Evolutionary conservation across 176 grass and related monocot genomes (phyloP), one percentile per base, ranked within the genome.

Genomic region (Cocos nucifera): DNA sequence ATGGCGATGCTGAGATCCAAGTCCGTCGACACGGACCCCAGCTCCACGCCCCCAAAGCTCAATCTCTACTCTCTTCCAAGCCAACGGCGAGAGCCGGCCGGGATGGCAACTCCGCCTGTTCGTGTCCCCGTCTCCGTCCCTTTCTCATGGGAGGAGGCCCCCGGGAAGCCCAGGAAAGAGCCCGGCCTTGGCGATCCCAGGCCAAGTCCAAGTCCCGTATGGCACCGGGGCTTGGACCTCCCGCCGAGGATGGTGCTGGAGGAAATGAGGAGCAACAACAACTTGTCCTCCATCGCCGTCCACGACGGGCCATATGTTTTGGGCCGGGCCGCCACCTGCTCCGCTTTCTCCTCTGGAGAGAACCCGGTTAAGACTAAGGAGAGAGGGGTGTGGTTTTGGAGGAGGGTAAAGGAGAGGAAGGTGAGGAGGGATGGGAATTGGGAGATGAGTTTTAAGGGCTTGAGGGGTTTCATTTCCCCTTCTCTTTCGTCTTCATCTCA

Each of bases 61-160:
- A 39, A 55, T 22, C 67, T 59, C 55, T 15, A 59, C 32, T 48
- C 79, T 64, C n/a, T 19, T 15, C 29, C 70, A 17, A 30, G 15
- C 63, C 16, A 66, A 22, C 56, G 48, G 28, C 24, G 66, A 63
- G 9, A 28, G 64, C 63, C 29, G 55, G 49, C 52, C 4, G 69
- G 49, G 30, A 76, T 73, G 0, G 64, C 70, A 53, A 89, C 82
- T 53, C 90, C 82, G 20, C 67, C 74, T 51, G 61, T 67, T 5
- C 50, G 69, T 15, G 19, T 70, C 1, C 77, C 35, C 18, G 72
- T 68, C 58, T 54, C 77, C 0, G 72, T 95, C 57, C 90, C 90
- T 18, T 95, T 87, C 71, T 9, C 72, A 17, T 90, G 86, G 90
- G 90, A 95, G 73, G 90, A 84, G 2, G 76, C 58, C 48, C 86